Evolutionary conservation across 768 basidiomycete species (phyloP), one percentile per base, ranked within the genome.

Genomic region (Calvatia gigantea): DNA sequence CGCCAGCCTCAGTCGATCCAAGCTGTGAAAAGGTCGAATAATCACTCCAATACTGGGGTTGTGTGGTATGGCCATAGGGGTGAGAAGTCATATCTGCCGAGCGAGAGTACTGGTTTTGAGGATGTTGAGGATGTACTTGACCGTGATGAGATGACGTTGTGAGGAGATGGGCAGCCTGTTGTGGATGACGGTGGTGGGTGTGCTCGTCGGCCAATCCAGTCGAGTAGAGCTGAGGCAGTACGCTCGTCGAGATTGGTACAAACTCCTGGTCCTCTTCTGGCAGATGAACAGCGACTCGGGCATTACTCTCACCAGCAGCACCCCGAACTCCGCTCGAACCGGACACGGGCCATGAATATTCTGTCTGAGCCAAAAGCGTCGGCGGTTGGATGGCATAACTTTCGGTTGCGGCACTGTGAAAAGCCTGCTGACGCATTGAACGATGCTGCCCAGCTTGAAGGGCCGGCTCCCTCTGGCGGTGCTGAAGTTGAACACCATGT

Each of bases 211-310:
- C 75, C 44, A 89, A 69, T 0, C 87, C 87, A 3, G 87, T 87
- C 69, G 86, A 89, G 65, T 88, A 90, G 61, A 85, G 72, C 59
- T 88, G 87, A 0, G 88, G 86, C 39, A 90, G 76, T 23, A 87
- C 86, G 0, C 86, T 85, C 15, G 88, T 89, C 19, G 88, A 86
- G 39, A 89, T 62, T 41, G 79, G 74, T 5, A 75, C 75, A 21
- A 76, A 75, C 51, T 68, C 62, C 33, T 56, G 49, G 21, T 57
- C 59, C 56, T 60, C 55, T 25, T 63, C 53, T 53, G 50, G 17
- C 23, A 35, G 42, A 17, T 35, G 31, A 23, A 27, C 27, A 17
- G 27, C 25, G 31, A 8, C 15, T 9, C 37, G n/a, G 11, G 14
- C 25, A 12, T 28, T 35, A 6, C 44, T 35, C 31, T 43, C 32